Evolutionary conservation across 75 land plant genomes (phyloP).

Genomic region (Adiantum capillusveneris): DNA sequence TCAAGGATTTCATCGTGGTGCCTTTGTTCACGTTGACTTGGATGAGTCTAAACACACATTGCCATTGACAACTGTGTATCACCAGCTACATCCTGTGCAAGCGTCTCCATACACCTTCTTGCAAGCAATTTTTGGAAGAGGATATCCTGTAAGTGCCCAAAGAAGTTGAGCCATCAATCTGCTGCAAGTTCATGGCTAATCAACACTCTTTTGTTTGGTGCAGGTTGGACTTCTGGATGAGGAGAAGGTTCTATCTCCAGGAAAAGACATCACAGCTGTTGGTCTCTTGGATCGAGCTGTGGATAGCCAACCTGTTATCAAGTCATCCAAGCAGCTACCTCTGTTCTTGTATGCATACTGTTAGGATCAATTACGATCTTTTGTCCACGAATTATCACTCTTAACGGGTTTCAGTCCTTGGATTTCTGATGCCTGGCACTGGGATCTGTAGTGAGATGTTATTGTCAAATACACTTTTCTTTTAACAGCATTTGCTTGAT

Average conservation of each 20-base stretch:
- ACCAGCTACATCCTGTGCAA: conserved; percentile 62
- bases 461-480: no score
- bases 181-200: not conserved
- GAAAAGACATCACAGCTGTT: conserved; percentile 69
- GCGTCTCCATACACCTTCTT: conserved; percentile 60
- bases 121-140: conserved; percentile 74
- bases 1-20: conserved; percentile 17
- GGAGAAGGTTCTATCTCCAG: conserved; percentile 76
- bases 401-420: no score
- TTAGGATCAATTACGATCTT: no score
- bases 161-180: no score
- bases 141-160: conserved; percentile 77
- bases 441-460: no score
- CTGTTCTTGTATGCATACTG: conserved; percentile 72
- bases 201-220: not conserved
- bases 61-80: conserved; percentile 75
- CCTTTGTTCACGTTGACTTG: conserved; percentile 52
- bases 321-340: conserved; percentile 63
- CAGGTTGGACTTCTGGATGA: conserved; percentile 91
- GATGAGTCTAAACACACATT: conserved; percentile 59
- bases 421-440: no score
- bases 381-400: no score
- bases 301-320: conserved; percentile 58
- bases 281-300: conserved; percentile 42
- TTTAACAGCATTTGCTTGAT: no score